Base-by-base conservation (phyloP, 768 basidiomycete species). In the Rossbeevera mucosa region DNA sequence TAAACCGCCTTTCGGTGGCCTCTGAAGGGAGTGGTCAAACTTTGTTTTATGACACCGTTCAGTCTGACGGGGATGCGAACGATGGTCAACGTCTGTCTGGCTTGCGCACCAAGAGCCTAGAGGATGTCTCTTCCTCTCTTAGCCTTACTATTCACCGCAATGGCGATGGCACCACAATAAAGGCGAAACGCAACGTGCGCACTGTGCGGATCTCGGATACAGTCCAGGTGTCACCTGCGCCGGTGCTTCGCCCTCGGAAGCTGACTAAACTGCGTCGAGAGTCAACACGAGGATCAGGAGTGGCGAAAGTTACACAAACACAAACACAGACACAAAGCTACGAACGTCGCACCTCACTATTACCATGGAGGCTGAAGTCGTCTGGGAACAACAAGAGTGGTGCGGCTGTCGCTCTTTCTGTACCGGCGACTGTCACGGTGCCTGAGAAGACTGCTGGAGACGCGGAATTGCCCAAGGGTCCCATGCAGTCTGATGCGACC, bases 1-100 rank as follows among this genome's bases (percentile, higher is more conserved):
- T 28, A 29, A 63, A 62, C 14, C 60, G 65, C 1, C 57, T 69
- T 44, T 67, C 65, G 0, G 31, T 58, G 2, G 44, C 50, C 0
- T 69, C 67, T 16, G 55, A 59, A 25, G 48, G 56, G 16, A 67
- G 65, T 14, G 65, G 65, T 0, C 58, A 63, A 22, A 69, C 66
- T 2, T 50, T 61, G 20, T 67, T 68, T 45, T 67, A 55, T 21
- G 66, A 67, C 16, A 13, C 60, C 25, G 48, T 48, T 20, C 51
- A 66, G 8, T 25, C 53, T 3, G 56, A 48, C 2, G 54, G 5
- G 7, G 53, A 46, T 14, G 41, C n/a, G 5, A 28, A 26, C 6
- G 30, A 4, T 12, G 38, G 30, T 21, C 50, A 5, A 3, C 41
- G 22, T 13, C 18, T 45, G 7, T 24, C 64, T 11, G 40, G 31